Base-by-base conservation (phyloP, 345 rosid species). In the Eucalyptus erythrocorys region DNA sequence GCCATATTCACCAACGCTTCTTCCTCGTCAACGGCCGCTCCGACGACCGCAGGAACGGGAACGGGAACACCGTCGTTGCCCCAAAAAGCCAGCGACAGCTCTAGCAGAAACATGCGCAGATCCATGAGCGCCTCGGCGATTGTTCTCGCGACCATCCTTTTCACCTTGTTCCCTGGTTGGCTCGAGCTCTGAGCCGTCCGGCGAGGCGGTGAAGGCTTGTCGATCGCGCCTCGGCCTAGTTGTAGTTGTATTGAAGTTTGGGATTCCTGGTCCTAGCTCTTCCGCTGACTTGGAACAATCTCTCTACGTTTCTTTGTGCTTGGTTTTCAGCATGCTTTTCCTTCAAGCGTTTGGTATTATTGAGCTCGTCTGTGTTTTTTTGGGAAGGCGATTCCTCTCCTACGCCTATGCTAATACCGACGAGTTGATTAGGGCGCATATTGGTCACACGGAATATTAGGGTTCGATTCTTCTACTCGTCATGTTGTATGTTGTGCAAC, bases 1-100 rank as follows among this genome's bases (percentile, higher is more conserved):
- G 95, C 95, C 14, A 91, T 94, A 87, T 98, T 97, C 93, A 81
- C 91, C 59, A 91, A 92, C 48, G 80, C 86, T 12, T 48, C 95
- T 15, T 37, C 94, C 34, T 30, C 94, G 43, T 43, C 93, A 10
- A 85, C 93, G 76, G 50, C 93, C 7, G 61, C 97, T 48, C 13
- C 94, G 17, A 16, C 91, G 5, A 15, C 92, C 13, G 50, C 91
- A 6, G 90, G 93, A 19, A 19, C 88, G 1, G 57, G 59, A 42
- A 88, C 92, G 17, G 57, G 42, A 34, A 88, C 92, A 27, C 48
- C 90, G 10, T 37, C 94, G 6, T 71, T 90, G 5, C 13, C 92
- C 7, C 80, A 86, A 9, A 86, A 68, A 6, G 87, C 88, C 66
- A 90, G 34, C 37, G 9, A 42, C 21, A 89, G 49, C 61, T 80